Base-by-base conservation (phyloP, 371 early-diverging fungal species). In the Circinella minor region DNA sequence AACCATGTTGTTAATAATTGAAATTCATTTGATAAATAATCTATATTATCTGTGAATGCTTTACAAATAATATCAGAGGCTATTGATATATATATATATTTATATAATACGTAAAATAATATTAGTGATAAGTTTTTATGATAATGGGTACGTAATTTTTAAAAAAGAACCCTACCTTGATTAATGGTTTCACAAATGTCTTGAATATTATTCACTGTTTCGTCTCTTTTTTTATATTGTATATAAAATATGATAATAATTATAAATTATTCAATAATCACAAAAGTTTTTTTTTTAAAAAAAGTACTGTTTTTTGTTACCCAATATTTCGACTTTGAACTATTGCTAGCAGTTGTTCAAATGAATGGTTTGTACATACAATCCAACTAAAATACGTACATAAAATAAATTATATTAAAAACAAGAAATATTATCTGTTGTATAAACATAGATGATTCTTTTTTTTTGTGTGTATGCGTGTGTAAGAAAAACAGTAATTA, bases 1-100 rank as follows among this genome's bases (percentile, higher is more conserved):
- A 71, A 55, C 71, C 71, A 71, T 51, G 61, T 43, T 0, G 51
- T 7, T 11, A 49, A 10, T 4, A 13, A 4, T 20, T 54, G 14
- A 4, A 71, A 38, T 10, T 18, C 47, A 39, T 8, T n/a, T 17
- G 43, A 57, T 3, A n/a, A 10, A 36, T 27, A 8, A 17, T 11
- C 51, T 5, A 15, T 17, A 43, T 11, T 1, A 9, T 43, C 43
- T 51, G 7, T 3, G 14, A 51, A 8, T 4, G 51, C 8, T 36
- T 66, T 55, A 46, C 46, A 61, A 4, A 68, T 57, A 14, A 48
- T 34, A 14, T 57, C 57, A 4, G 27, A 57, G 18, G 57, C 57
- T 57, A 15, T 54, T 54, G 6, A 9, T n/a, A n/a, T n/a, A n/a
- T n/a, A n/a, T n/a, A n/a, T n/a, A n/a, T n/a, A n/a, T n/a, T n/a